Evolutionary conservation across 2,329 filamentous ascomycete genomes (phyloP).

Genomic region (Tolypocladium ovalisporum): DNA sequence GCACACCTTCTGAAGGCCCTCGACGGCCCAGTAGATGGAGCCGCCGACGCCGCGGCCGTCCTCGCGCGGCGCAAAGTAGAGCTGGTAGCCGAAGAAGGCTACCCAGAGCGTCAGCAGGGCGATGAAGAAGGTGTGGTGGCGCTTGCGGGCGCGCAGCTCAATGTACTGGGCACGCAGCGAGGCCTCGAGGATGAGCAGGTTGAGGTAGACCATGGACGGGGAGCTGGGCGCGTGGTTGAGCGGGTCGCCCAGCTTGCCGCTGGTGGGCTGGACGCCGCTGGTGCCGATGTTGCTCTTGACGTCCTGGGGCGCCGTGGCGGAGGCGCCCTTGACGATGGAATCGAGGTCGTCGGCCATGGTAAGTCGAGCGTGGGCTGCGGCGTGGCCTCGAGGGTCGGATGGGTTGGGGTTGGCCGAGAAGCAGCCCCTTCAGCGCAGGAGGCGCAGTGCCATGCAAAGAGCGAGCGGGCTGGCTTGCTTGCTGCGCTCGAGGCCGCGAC

Average conservation of each 20-base stretch:
- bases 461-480: not conserved
- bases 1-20: slow-evolving; percentile 80
- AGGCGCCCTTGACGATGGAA: slow-evolving; percentile 85
- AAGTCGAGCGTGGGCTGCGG: not conserved
- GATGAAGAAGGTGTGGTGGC: slow-evolving; percentile 90
- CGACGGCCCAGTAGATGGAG: slow-evolving; percentile 91
- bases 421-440: slow-evolving; percentile 9
- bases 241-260: slow-evolving; percentile 51
- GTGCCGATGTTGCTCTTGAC: slow-evolving; percentile 27
- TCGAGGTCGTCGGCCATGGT: slow-evolving; percentile 61
- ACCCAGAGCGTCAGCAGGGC: slow-evolving; percentile 73
- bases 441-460: not conserved
- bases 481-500: not conserved
- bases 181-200: slow-evolving; percentile 91
- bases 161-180: slow-evolving; percentile 90
- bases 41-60: slow-evolving; percentile 87
- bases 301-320: slow-evolving; percentile 45
- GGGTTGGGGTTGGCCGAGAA: slow-evolving; percentile 6
- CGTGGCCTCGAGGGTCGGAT: not conserved
- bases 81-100: slow-evolving; percentile 72
- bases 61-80: slow-evolving; percentile 92
- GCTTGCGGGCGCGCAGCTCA: slow-evolving; percentile 72
- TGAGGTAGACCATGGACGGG: slow-evolving; percentile 94
- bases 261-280: slow-evolving; percentile 30
- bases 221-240: slow-evolving; percentile 76